A percentile compares a stretch with the other conserved stretches of the same genome.
Conservation (phyloP, 2,329 filamentous ascomycete genomes). For the Tolypocladium nubicola region DNA sequence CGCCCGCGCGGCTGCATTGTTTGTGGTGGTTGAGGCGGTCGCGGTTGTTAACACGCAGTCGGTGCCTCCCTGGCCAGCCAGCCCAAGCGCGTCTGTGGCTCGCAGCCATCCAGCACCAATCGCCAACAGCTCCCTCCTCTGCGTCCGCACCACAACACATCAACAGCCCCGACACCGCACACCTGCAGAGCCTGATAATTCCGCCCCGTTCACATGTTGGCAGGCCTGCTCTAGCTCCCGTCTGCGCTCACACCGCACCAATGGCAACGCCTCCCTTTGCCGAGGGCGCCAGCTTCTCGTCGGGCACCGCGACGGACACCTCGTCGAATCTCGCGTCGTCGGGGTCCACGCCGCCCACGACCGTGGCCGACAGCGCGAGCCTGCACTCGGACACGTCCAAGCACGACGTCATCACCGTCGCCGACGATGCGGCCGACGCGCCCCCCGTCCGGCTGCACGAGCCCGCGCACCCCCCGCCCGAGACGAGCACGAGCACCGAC, state of each 20-base stretch:
- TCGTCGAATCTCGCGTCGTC: slow-evolving; percentile 44
- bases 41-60: not conserved
- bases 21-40: not conserved
- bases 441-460: slow-evolving; percentile 14
- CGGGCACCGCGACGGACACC: slow-evolving; percentile 21
- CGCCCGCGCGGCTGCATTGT: not conserved
- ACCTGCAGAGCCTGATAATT: not conserved
- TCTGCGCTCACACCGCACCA: not conserved
- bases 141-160: not conserved
- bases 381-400: slow-evolving; percentile 35
- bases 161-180: not conserved
- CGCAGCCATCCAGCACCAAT: not conserved
- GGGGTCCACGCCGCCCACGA: slow-evolving; percentile 57
- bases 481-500: not conserved
- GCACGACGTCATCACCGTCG: slow-evolving; percentile 24
- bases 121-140: not conserved
- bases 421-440: slow-evolving; percentile 13
- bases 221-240: not conserved
- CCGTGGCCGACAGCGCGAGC: slow-evolving; percentile 51
- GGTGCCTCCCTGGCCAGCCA: not conserved
- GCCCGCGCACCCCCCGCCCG: slow-evolving; percentile 13
- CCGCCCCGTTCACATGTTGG: not conserved
- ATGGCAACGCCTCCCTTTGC: slow-evolving; percentile 20
- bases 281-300: slow-evolving; percentile 19
- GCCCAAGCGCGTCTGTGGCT: not conserved